Percentiles rank a stretch among this genome's conserved stretches.
phyloP scores from a whole-genome alignment of 106 monocot species.

The Dendrobium huoshanense region DNA sequence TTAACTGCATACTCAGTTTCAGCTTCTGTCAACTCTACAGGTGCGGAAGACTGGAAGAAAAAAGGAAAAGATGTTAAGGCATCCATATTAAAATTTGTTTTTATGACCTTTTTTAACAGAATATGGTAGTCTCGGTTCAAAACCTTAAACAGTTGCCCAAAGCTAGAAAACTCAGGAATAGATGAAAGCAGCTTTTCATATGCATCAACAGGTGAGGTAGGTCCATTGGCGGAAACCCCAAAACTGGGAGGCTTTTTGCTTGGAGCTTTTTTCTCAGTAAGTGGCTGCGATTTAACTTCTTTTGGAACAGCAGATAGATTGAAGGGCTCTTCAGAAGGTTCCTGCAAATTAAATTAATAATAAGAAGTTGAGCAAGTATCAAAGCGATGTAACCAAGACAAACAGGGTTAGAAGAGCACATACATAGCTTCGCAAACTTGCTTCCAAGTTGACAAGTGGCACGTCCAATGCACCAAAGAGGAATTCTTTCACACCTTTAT shows the following conservation, averaged over 20 bases:
- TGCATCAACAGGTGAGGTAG: constrained; percentile 58
- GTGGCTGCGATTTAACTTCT: constrained; percentile 80
- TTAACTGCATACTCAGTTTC: constrained; percentile 97
- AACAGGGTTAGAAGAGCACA: constrained; percentile 4
- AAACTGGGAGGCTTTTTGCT: constrained; percentile 69
- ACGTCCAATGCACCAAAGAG: constrained; percentile 89
- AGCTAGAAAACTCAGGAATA: constrained; percentile 77
- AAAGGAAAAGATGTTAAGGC: constrained; percentile 1
- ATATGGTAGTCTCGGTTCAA: background rate
- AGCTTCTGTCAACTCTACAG: constrained; percentile 94
- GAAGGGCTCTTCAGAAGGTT: constrained; percentile 77
- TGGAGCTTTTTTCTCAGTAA: constrained; percentile 81
- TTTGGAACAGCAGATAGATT: constrained; percentile 68
- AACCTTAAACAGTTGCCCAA: constrained; percentile 94
- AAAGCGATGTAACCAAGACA: background rate
- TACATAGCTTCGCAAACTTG: constrained; percentile 85
- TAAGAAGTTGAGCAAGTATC: background rate
- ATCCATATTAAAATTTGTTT: background rate
- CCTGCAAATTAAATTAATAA: constrained; percentile 30
- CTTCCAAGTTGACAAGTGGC: constrained; percentile 82
- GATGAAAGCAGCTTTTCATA: constrained; percentile 90
- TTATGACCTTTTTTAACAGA: background rate
- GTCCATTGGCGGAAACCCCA: constrained; percentile 43
- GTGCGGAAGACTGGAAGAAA: constrained; percentile 73
- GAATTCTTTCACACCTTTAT: constrained; percentile 73